Conservation (phyloP, 805 yeast genomes). For the Spathaspora sp. region DNA sequence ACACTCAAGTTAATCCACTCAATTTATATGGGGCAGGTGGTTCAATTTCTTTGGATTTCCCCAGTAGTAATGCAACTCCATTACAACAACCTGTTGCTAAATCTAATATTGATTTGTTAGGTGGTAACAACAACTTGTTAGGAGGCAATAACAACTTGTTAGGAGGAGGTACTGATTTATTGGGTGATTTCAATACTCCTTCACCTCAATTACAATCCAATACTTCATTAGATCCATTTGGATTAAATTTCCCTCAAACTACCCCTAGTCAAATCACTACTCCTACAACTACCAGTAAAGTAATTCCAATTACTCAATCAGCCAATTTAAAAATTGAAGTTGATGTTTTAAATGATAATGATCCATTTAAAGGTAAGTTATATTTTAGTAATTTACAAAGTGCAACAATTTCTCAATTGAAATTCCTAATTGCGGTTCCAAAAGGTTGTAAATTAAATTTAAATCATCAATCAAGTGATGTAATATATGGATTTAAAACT, state of each 20-base stretch:
- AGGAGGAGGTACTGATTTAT: conserved; percentile 8
- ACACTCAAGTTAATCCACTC: conserved; percentile 21
- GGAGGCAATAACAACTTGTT: too few relatives aligned
- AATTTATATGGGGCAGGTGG: conserved; percentile 54
- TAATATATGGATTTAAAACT: conserved; percentile 43
- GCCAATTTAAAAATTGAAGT: conserved; percentile 47
- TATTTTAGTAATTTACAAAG: conserved; percentile 49
- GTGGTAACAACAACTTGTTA: too few relatives aligned
- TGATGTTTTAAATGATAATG: conserved; percentile 32
- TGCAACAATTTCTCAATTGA: conserved; percentile 45
- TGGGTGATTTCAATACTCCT: conserved; percentile 37
- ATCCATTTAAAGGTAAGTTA: conserved; percentile 41
- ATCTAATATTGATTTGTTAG: too few relatives aligned
- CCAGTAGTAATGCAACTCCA: conserved; percentile 7
- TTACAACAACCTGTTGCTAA: conserved; percentile 11
- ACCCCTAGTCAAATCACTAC: conserved; percentile 23
- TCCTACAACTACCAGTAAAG: conserved; percentile 1
- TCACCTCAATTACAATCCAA: conserved; percentile 32
- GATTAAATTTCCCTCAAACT: conserved; percentile 33
- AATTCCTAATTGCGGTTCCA: conserved; percentile 70
- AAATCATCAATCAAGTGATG: conserved; percentile 58
- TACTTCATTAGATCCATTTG: conserved; percentile 36
- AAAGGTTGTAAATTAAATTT: conserved; percentile 54
- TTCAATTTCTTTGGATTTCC: conserved; percentile 34
- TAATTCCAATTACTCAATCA: conserved; percentile 40